Percentiles rank a stretch among this genome's conserved stretches.
Conservation (phyloP, 805 yeast genomes). For the Cephaloascus albidus region DNA sequence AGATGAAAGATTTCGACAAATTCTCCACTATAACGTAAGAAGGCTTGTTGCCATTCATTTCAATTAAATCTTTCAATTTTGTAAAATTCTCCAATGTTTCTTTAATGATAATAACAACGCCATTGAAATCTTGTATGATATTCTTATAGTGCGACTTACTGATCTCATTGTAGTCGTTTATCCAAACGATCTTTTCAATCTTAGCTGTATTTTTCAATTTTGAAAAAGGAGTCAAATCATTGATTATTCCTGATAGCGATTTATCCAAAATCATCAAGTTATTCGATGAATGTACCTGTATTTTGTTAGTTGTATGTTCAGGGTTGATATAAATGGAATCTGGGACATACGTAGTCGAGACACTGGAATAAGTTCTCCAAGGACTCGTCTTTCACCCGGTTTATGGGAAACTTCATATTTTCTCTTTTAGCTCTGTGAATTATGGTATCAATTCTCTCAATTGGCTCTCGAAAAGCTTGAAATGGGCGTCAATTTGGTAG, state of each 20-base stretch:
- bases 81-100: not conserved
- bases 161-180: constrained; percentile 13
- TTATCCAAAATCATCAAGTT: constrained; percentile 34
- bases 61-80: constrained; percentile 5
- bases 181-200: constrained; percentile 40
- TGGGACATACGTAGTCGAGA: not conserved
- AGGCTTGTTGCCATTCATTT: constrained; percentile 4
- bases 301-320: too few species aligned
- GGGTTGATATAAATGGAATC: too few species aligned
- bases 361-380: not conserved
- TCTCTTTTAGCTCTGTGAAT: too few species aligned
- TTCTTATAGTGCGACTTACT: too few species aligned
- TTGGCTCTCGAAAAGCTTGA: too few species aligned
- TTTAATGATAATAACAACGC: not conserved
- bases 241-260: constrained; percentile 36
- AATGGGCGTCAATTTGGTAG: too few species aligned
- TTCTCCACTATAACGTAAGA: constrained; percentile 23
- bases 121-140: not conserved
- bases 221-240: constrained; percentile 47
- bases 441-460: too few species aligned
- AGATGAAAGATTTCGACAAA: constrained; percentile 20
- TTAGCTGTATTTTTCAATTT: constrained; percentile 38
- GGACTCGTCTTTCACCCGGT: not conserved
- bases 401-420: too few species aligned
- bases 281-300: not conserved